These are phyloP conservation scores for Colletotrichum simmondsii DNA, from an alignment of 2,329 filamentous ascomycete species.

Conservation along the genomic window DNA sequence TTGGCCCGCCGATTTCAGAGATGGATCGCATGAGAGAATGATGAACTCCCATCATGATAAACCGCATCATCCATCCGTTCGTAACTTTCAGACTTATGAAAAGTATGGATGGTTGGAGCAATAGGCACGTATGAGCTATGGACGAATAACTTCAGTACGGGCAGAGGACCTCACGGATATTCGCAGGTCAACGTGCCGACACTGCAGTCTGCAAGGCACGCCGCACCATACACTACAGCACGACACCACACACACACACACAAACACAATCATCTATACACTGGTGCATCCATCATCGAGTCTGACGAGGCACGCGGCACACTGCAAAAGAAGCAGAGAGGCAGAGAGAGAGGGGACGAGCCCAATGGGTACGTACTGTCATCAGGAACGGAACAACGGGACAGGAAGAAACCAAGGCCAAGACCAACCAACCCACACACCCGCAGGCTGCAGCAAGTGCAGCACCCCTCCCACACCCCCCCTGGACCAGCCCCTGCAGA, in stretches of 20 bases:
- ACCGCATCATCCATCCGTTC: neutral
- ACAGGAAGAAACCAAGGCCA: constrained; percentile 8
- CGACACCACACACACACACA: neutral
- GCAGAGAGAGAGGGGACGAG: neutral
- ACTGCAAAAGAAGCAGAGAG: neutral
- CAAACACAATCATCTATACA: constrained; percentile 12
- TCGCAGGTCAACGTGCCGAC: neutral
- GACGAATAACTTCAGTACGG: neutral
- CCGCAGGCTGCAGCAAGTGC: constrained; percentile 24
- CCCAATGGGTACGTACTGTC: neutral
- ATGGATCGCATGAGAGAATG: neutral
- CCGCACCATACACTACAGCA: neutral
- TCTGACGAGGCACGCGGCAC: neutral
- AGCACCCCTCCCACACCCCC: neutral
- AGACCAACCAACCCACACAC: constrained; percentile 27
- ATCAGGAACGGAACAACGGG: neutral
- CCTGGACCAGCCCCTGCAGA: constrained; percentile 33
- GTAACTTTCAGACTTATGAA: neutral
- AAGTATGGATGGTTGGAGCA: neutral
- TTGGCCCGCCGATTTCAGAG: neutral
- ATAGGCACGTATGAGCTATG: neutral
- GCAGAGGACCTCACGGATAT: neutral
- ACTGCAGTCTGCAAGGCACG: constrained; percentile 8
- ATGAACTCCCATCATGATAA: neutral
- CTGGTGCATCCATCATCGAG: neutral